Evolutionary conservation across 768 basidiomycete species (phyloP).

Genomic region (Leucocoprinus leucothites): DNA sequence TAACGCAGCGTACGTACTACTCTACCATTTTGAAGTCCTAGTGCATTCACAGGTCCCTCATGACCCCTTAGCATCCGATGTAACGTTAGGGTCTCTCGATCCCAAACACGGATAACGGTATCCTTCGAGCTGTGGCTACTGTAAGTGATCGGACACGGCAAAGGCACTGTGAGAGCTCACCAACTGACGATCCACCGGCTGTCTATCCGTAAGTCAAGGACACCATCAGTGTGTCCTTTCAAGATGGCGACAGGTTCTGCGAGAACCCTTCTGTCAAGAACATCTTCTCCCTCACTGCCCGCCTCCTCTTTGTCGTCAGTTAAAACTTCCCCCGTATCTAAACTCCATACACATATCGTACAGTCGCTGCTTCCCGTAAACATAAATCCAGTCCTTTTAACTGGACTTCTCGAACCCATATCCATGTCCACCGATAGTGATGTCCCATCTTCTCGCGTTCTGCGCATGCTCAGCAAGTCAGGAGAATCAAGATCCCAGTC

Average conservation of each 20-base stretch:
- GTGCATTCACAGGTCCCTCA: slow-evolving; percentile 90
- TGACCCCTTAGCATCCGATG: slow-evolving; percentile 74
- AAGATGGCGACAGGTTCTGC: slow-evolving; percentile 59
- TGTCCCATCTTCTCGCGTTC: slow-evolving; percentile 8
- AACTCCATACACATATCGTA: slow-evolving; percentile 80
- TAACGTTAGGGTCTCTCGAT: slow-evolving; percentile 60
- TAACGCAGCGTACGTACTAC: slow-evolving; percentile 57
- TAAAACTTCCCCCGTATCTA: slow-evolving; percentile 38
- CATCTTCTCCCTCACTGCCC: slow-evolving; percentile 23
- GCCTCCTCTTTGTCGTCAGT: slow-evolving; percentile 14
- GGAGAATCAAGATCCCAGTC: slow-evolving; percentile 42
- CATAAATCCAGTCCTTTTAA: slow-evolving; percentile 53
- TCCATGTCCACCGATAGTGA: not conserved
- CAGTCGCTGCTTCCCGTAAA: slow-evolving; percentile 90
- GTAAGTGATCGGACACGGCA: not conserved
- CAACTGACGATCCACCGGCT: slow-evolving; percentile 89
- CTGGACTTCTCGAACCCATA: not conserved
- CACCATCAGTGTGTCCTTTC: slow-evolving; percentile 77
- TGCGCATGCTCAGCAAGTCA: slow-evolving; percentile 17
- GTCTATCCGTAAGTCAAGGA: slow-evolving; percentile 81
- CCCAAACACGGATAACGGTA: slow-evolving; percentile 78
- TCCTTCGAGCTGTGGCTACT: slow-evolving; percentile 67
- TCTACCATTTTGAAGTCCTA: slow-evolving; percentile 70
- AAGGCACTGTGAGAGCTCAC: slow-evolving; percentile 51
- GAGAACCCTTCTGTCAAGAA: slow-evolving; percentile 42